Evolutionary conservation across 2,329 filamentous ascomycete species (phyloP), one percentile per base, ranked within the genome.

Genomic region (Aspergillus piperis): DNA sequence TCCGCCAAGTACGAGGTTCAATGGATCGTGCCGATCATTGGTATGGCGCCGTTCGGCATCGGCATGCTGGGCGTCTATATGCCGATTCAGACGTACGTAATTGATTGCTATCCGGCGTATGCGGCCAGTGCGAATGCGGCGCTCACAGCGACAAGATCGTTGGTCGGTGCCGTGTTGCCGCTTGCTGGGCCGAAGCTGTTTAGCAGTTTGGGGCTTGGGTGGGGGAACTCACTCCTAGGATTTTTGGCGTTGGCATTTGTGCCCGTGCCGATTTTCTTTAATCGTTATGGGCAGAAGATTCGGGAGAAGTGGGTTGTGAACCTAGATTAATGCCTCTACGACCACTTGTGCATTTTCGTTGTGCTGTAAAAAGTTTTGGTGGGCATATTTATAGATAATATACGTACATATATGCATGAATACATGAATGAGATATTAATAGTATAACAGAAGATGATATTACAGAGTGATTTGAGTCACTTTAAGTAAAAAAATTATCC

Each of bases 1-100:
- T 77, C 80, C 2, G 84, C 84, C 0, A 76, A 87, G 52, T 75
- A 80, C 32, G 68, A 77, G 1, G 73, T 78, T 0, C 83, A 85
- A 66, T 88, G 84, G 84, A 84, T 88, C 48, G 76, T 86, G 5
- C 85, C 85, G 0, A 86, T 88, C 60, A 77, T 88, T 38, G 86
- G 86, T 1, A 83, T 84, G 2, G 76, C 78, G 0, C 76, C 86
- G 3, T 82, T 86, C 17, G 83, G 84, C 0, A 73, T 80, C 0
- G 85, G 85, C 0, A 81, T 84, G 56, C 83, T 87, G 50, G 77
- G 84, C 0, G 77, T 81, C 0, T 88, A 87, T 62, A 70, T 75
- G 70, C 83, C 83, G 32, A 81, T 84, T 47, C 83, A 86, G 54
- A 86, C 84, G 15, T 89, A 89, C 65, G 77, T 88, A 8, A 82